These are phyloP conservation scores for Daldinia childiae DNA, from an alignment of 495 filamentous ascomycete species.

Conservation along the genomic window DNA sequence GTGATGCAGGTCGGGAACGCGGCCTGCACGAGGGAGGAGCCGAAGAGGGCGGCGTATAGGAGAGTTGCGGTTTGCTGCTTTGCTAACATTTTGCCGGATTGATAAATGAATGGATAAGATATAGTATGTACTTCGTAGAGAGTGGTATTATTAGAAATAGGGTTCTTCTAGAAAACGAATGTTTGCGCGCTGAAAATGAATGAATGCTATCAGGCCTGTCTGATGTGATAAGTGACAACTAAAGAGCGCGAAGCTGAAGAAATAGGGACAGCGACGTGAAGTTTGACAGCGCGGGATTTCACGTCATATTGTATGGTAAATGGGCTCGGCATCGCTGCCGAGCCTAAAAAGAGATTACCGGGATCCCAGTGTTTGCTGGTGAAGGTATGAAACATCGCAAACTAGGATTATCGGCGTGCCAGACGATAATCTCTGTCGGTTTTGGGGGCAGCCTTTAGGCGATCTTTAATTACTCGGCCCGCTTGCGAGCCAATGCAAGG, in stretches of 20 bases:
- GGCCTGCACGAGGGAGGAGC: slow-evolving; percentile 37
- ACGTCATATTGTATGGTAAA: slow-evolving; percentile 30
- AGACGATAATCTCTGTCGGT: slow-evolving; percentile 39
- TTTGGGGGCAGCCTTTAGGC: slow-evolving; percentile 30
- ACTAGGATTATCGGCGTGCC: slow-evolving; percentile 30
- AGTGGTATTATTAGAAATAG: slow-evolving; percentile 5
- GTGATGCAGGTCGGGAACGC: slow-evolving; percentile 45
- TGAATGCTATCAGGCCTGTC: slow-evolving; percentile 20
- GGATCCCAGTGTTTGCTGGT: slow-evolving; percentile 34
- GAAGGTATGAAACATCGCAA: slow-evolving; percentile 41
- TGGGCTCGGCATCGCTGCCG: slow-evolving; percentile 22
- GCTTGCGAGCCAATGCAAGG: slow-evolving; percentile 27
- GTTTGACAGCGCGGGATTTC: slow-evolving; percentile 20
- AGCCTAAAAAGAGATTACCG: slow-evolving; percentile 37
- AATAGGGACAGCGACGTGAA: slow-evolving; percentile 14
- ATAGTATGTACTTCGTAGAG: neutral
- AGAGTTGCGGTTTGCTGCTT: slow-evolving; percentile 39
- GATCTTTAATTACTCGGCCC: slow-evolving; percentile 40
- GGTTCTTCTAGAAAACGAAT: slow-evolving; percentile 14
- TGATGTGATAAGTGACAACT: slow-evolving; percentile 9
- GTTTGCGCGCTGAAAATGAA: slow-evolving; percentile 17
- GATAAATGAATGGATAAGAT: neutral
- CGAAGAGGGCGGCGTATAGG: slow-evolving; percentile 41
- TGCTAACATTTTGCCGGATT: slow-evolving; percentile 35
- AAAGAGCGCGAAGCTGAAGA: slow-evolving; percentile 35